A percentile compares a stretch with the other conserved stretches of the same genome.
These are phyloP conservation scores for Trifolium repens DNA, from an alignment of 306 rosid genomes.

Conservation along the genomic window DNA sequence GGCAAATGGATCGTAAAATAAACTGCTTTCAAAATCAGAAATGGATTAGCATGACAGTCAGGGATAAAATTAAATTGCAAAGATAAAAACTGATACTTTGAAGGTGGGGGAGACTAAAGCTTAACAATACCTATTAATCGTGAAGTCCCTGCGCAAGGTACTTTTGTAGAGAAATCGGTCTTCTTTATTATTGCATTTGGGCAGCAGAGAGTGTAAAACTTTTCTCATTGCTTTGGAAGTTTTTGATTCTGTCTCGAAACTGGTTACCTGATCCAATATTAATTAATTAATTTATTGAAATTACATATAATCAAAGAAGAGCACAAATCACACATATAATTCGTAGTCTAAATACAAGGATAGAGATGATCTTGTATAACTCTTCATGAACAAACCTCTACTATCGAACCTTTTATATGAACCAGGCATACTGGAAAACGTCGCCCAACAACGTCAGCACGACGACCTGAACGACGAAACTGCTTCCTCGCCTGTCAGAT, in stretches of 20 bases:
- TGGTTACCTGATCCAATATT: conserved; percentile 66
- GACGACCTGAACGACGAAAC: conserved; percentile 48
- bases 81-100: conserved; percentile 21
- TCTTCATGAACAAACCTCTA: conserved; percentile 65
- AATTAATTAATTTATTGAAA: conserved; percentile 35
- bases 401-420: conserved; percentile 53
- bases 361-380: conserved; percentile 24
- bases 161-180: conserved; percentile 68
- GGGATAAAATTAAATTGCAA: not conserved
- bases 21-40: conserved; percentile 67
- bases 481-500: conserved; percentile 59
- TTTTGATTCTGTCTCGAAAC: conserved; percentile 75
- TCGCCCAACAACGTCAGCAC: conserved; percentile 65
- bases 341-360: conserved; percentile 22
- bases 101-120: not conserved
- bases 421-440: conserved; percentile 88
- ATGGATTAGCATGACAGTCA: conserved; percentile 28
- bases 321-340: conserved; percentile 36
- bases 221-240: conserved; percentile 39
- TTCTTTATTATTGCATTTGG: conserved; percentile 52
- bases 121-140: conserved; percentile 68
- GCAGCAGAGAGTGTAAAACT: conserved; percentile 42
- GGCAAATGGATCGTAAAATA: conserved; percentile 81
- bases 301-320: conserved; percentile 36
- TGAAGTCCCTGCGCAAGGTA: conserved; percentile 79